These are phyloP conservation scores for Vigna radiata DNA, from an alignment of 306 rosid genomes.

Conservation along the genomic window DNA sequence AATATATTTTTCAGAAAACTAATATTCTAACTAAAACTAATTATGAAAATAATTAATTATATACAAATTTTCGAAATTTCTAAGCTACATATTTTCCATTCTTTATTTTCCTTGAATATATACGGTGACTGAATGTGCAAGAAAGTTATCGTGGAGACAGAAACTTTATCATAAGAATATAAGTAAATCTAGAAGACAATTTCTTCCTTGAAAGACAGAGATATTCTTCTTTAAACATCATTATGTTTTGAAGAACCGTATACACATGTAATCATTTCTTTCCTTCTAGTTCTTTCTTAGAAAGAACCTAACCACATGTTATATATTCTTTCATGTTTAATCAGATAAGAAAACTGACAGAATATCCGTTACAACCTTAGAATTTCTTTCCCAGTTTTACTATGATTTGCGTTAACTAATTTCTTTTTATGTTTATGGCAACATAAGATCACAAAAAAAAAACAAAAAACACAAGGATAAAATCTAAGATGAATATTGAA, in stretches of 20 bases:
- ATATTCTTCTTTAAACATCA: constrained; percentile 39
- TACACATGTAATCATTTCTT: background rate
- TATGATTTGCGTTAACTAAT: too few species aligned
- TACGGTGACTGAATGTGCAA: background rate
- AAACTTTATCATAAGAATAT: constrained; percentile 5
- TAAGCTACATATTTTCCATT: too few species aligned
- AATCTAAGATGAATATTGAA: too few species aligned
- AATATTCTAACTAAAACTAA: too few species aligned
- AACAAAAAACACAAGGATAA: too few species aligned
- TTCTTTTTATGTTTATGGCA: too few species aligned
- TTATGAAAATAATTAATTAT: too few species aligned
- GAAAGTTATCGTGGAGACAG: constrained; percentile 21
- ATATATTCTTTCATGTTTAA: background rate
- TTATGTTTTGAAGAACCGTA: constrained; percentile 26
- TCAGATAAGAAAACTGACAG: constrained; percentile 18
- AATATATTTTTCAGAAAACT: too few species aligned
- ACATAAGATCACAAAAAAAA: too few species aligned
- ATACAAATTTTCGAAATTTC: too few species aligned
- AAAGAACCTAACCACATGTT: background rate
- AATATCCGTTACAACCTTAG: background rate
- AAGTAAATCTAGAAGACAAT: constrained; percentile 5
- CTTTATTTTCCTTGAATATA: background rate
- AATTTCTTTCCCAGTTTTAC: too few species aligned
- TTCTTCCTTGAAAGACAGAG: background rate
- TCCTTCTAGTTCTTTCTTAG: background rate